Conservation (phyloP, 306 rosid genomes). For the Glycine soja region DNA sequence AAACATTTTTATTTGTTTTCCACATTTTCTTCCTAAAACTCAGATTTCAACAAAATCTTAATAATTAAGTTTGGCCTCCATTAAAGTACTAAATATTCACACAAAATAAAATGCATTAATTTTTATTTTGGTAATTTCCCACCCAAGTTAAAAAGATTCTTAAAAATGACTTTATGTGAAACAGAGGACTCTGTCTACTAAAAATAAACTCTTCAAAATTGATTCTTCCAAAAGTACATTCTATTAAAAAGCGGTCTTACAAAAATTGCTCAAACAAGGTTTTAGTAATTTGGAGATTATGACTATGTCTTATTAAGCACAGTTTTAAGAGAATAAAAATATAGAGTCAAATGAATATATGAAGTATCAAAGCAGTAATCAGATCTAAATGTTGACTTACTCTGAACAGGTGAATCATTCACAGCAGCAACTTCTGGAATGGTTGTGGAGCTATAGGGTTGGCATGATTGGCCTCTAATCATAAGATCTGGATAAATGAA, state of each 20-base stretch:
- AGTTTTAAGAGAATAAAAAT: constrained; percentile 17
- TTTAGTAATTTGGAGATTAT: constrained; percentile 14
- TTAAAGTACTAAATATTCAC: neutral
- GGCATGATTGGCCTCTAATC: constrained; percentile 34
- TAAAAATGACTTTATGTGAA: neutral
- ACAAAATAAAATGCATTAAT: neutral
- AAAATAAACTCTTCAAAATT: neutral
- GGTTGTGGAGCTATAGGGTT: constrained; percentile 44
- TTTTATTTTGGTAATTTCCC: neutral
- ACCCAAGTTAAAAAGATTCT: neutral
- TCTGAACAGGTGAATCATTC: constrained; percentile 56
- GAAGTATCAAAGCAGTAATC: constrained; percentile 34
- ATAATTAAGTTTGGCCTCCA: neutral
- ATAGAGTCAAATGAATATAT: constrained; percentile 30
- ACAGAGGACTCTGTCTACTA: neutral
- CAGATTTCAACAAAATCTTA: neutral
- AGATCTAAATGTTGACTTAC: constrained; percentile 43
- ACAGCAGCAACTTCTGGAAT: constrained; percentile 49
- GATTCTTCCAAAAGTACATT: neutral
- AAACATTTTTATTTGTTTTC: neutral
- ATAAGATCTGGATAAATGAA: constrained; percentile 53
- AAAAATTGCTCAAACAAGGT: neutral
- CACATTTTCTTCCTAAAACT: neutral
- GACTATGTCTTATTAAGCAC: neutral
- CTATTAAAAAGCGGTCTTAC: neutral